Conservation (phyloP, 2,329 filamentous ascomycete genomes). For the Dactylellina haptotyla region DNA sequence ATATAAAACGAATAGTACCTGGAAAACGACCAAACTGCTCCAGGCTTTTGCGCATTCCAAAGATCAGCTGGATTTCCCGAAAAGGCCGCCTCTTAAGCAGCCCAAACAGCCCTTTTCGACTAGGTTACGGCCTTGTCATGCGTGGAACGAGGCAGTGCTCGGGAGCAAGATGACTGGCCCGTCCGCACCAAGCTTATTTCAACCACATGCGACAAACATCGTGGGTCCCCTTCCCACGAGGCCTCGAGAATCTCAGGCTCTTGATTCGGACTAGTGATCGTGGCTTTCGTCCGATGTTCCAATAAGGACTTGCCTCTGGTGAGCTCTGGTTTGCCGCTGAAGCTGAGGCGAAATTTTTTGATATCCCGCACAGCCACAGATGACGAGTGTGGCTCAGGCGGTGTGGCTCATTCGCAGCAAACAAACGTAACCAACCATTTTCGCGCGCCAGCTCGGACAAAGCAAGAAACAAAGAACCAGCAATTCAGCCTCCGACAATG, state of each 20-base stretch:
- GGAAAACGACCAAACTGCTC: conserved; percentile 31
- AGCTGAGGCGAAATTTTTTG: conserved; percentile 25
- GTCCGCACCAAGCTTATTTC: conserved; percentile 54
- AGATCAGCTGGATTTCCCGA: conserved; percentile 45
- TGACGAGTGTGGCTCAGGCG: conserved; percentile 20
- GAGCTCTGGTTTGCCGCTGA: conserved; percentile 15
- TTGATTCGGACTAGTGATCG: conserved; percentile 30
- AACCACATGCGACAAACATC: conserved; percentile 54
- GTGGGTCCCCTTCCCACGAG: conserved; percentile 28
- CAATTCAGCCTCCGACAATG: conserved; percentile 33
- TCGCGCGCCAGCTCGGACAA: conserved; percentile 20
- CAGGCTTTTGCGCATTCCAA: conserved; percentile 26
- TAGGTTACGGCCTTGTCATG: conserved; percentile 49
- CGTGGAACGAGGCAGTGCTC: conserved; percentile 54
- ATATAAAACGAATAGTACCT: conserved; percentile 34
- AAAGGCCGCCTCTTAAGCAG: conserved; percentile 23
- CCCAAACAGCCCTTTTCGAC: conserved; percentile 37
- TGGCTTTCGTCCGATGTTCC: conserved; percentile 37
- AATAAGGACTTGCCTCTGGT: conserved; percentile 5
- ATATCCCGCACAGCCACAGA: conserved; percentile 50
- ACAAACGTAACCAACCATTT: conserved; percentile 45
- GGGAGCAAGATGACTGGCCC: conserved; percentile 49
- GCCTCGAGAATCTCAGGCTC: conserved; percentile 23
- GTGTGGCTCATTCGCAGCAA: conserved; percentile 47
- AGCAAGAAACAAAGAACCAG: neutral